Conservation (phyloP, 164 flowering plant genomes). For the Chimonanthus praecox region DNA sequence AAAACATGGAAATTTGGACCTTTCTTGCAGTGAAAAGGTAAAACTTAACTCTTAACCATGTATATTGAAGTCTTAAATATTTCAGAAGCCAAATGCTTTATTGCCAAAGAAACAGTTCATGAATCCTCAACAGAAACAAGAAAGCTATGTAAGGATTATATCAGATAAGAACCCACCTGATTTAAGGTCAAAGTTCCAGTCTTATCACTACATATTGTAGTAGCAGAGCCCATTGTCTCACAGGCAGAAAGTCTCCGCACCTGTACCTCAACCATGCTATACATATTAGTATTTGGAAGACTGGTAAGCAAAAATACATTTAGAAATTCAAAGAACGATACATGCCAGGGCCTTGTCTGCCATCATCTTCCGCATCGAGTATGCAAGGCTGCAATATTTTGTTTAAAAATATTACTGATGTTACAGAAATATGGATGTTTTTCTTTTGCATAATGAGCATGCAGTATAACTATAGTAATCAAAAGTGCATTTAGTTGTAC, state of each 20-base stretch:
- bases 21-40: no score
- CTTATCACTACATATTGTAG: constrained; percentile 98
- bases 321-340: neutral
- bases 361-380: constrained; percentile 99
- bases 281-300: neutral
- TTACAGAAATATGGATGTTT: neutral
- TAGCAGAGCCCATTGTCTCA: constrained; percentile 99
- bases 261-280: constrained; percentile 36
- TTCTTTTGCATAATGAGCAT: neutral
- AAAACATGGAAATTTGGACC: no score
- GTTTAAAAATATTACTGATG: neutral
- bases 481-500: no score
- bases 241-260: constrained; percentile 95
- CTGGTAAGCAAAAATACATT: neutral
- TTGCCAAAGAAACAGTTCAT: neutral
- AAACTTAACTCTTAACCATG: no score
- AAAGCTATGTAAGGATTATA: neutral
- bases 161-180: constrained; percentile 37
- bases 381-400: constrained; percentile 64
- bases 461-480: neutral
- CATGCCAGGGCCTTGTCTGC: constrained; percentile 90
- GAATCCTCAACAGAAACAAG: neutral
- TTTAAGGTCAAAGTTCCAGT: constrained; percentile 95
- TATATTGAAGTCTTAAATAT: no score
- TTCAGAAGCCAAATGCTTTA: neutral